Conservation (phyloP, 108 stramenopile genomes). For the Nannochloropsis oceanica region DNA sequence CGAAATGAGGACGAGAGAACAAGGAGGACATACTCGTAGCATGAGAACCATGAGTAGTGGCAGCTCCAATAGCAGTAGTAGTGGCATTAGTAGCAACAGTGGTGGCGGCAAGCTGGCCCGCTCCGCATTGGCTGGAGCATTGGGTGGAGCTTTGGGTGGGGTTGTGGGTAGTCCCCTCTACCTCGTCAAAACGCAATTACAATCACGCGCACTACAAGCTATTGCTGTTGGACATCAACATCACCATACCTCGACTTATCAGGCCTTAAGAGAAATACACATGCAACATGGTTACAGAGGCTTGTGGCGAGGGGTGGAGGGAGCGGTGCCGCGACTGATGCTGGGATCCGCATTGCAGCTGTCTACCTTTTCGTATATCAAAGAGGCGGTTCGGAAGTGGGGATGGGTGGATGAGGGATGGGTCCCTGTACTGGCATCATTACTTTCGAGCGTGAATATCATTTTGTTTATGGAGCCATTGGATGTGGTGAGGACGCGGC, state of each 20-base stretch:
- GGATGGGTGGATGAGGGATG: constrained; percentile 8
- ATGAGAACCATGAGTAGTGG: not conserved
- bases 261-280: constrained; percentile 13
- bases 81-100: too few relatives aligned
- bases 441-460: not conserved
- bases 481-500: not conserved
- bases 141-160: not conserved
- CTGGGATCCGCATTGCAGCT: constrained; percentile 19
- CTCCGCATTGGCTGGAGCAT: not conserved
- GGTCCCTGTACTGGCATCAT: not conserved
- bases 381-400: constrained; percentile 5
- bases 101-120: not conserved
- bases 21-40: not conserved
- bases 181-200: not conserved
- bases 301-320: constrained; percentile 14
- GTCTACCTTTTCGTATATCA: constrained; percentile 17
- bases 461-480: not conserved
- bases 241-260: not conserved
- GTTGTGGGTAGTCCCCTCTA: not conserved
- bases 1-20: not conserved
- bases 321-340: constrained; percentile 16
- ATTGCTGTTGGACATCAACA: not conserved
- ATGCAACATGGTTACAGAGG: constrained; percentile 5
- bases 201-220: not conserved
- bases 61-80: too few relatives aligned